Base-by-base conservation (phyloP, 345 rosid species). In the Hibiscus mutabilis region DNA sequence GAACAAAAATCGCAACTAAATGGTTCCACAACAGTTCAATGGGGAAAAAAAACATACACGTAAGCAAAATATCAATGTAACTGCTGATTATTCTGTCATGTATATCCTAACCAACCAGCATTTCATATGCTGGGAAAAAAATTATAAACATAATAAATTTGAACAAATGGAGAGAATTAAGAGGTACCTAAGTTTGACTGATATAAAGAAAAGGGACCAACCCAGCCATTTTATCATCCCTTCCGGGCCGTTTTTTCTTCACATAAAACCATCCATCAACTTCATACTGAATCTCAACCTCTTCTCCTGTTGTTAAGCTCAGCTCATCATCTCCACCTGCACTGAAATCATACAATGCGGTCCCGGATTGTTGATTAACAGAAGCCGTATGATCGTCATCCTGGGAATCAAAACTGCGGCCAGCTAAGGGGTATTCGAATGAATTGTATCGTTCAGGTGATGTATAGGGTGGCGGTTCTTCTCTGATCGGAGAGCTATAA, bases 321-420 rank as follows among this genome's bases (percentile, higher is more conserved):
- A 95, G 82, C 99, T 95, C 99, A 74, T 95, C 99, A 77, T 95
- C 99, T 85, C 99, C 99, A 68, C 99, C 99, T 12, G 98, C 98
- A 24, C 87, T 90, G 81, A 95, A 95, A 83, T 95, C 99, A 84
- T 95, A 95, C 42, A 95, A 81, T 68, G 99, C 99, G 14, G 83
- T 80, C 68, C 98, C 99, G 72, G 35, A 61, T 82, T 91, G 97
- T 57, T 85, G 76, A 79, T 83, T 82, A 66, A 84, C 84, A 64
- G 96, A 85, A 76, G 93, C 82, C 74, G 68, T 67, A 40, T 77
- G 88, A 60, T 84, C 92, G 9, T 79, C 89, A 69, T 90, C 93
- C 51, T 78, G 85, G 56, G 87, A 88, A 74, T 81, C 92, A 78
- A 84, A 88, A 81, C 92, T 85, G 47, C 76, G 76, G 52, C 81